Evolutionary conservation across 495 filamentous ascomycete species (phyloP).

Genomic region (Bombardia bombarda): DNA sequence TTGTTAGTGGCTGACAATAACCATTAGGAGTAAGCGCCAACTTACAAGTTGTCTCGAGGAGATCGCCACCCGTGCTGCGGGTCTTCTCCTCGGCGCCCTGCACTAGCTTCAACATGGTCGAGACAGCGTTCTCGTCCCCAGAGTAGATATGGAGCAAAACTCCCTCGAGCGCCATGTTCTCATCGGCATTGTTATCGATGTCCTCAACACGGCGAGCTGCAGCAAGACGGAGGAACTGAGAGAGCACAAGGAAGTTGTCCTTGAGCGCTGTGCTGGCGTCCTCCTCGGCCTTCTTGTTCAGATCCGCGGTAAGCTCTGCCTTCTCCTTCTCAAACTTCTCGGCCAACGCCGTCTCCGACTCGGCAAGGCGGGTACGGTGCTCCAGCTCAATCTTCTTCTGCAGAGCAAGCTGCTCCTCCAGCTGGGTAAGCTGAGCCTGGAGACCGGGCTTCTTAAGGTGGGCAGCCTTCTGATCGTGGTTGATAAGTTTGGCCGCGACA

Average conservation of each 20-base stretch:
- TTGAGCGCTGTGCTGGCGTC: constrained; percentile 45
- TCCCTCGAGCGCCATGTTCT: constrained; percentile 83
- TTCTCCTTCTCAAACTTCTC: constrained; percentile 67
- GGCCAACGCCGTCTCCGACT: constrained; percentile 59
- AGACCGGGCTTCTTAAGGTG: constrained; percentile 83
- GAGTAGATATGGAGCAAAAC: constrained; percentile 83
- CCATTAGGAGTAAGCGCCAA: neutral
- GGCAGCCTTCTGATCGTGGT: constrained; percentile 84
- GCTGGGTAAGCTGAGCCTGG: constrained; percentile 61
- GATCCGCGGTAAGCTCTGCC: constrained; percentile 48
- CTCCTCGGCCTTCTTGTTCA: constrained; percentile 48
- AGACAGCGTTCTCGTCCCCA: constrained; percentile 73
- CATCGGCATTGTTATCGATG: constrained; percentile 53
- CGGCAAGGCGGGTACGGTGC: constrained; percentile 60
- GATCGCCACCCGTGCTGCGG: constrained; percentile 51
- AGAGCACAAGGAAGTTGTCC: constrained; percentile 54
- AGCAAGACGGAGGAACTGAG: constrained; percentile 73
- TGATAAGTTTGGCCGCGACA: constrained; percentile 75
- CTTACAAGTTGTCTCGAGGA: constrained; percentile 72
- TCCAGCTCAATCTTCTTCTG: constrained; percentile 77
- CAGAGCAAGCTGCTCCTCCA: constrained; percentile 75
- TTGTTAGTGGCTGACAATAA: constrained; percentile 14
- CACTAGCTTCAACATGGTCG: constrained; percentile 76
- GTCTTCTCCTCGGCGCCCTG: constrained; percentile 70
- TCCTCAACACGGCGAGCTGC: constrained; percentile 61